Evolutionary conservation across 441 rosid species (phyloP), one percentile per base, ranked within the genome.

Genomic region (Viola pubescens): DNA sequence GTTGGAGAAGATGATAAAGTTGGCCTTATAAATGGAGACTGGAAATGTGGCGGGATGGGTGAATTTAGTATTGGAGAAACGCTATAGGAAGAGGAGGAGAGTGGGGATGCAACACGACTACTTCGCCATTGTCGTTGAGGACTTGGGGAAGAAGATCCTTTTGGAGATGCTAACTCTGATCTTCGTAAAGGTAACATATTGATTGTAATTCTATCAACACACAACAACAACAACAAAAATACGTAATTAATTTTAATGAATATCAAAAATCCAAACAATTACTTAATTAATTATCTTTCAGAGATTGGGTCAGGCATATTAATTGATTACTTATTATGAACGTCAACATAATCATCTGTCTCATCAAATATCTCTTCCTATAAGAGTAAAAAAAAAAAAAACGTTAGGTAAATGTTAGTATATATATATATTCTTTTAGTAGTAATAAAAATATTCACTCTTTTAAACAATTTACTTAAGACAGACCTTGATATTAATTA

Each of bases 321-420:
- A 39, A 61, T 14, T 9, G 37, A 16, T 72, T 72, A 82, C 87
- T 73, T 84, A 65, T 78, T 76, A 60, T 84, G 84, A 64, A 83
- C 75, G 9, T 80, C 91, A 0, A 81, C 75, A 34, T 81, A 83
- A 13, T 54, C 84, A 61, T 91, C 96, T 1, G 98, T 88, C 72
- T 88, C 95, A 56, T 91, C 96, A 46, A 71, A 64, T 64, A 91
- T 91, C 70, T 88, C 98, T 68, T 82, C 95, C 95, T 88, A 58
- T 59, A 66, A 34, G 49, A 68, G 34, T 60, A 55, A n/a, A 38
- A 52, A 9, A 38, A 47, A 10, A 0, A 37, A 7, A 34, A 5
- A 9, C 49, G 34, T n/a, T 40, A 12, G 13, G 1, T 54, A 26
- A 26, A 26, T 26, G 34, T 26, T 26, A 26, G 34, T 1, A 34